phyloP scores from a whole-genome alignment of 1,284 basidiomycete species.

The Puccinia polysora region DNA sequence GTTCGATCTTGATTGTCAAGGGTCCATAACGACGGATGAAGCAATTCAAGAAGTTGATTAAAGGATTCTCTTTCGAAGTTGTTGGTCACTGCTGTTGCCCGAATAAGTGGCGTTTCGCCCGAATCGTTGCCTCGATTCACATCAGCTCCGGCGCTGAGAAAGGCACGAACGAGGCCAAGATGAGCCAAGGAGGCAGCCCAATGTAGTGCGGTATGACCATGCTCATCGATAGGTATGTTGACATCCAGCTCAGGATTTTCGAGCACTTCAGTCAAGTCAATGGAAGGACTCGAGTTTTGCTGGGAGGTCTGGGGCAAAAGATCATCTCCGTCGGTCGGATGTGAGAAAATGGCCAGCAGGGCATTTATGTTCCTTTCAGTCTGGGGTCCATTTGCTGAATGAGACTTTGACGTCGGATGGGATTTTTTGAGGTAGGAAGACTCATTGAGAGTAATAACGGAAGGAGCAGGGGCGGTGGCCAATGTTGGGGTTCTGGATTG shows the following conservation, averaged over 20 bases:
- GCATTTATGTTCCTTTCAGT: constrained; percentile 26
- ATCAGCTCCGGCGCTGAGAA: constrained; percentile 69
- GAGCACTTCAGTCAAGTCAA: constrained; percentile 19
- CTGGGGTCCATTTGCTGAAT: constrained; percentile 15
- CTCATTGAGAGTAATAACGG: not conserved
- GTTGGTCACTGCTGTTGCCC: constrained; percentile 83
- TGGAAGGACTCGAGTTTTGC: constrained; percentile 3
- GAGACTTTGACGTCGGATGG: constrained; percentile 19
- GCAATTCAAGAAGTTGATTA: constrained; percentile 61
- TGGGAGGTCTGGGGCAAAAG: not conserved
- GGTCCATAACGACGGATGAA: constrained; percentile 74
- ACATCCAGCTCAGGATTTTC: constrained; percentile 59
- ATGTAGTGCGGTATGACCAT: constrained; percentile 90
- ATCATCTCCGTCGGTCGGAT: constrained; percentile 21
- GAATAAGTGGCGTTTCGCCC: constrained; percentile 90
- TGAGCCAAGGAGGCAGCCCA: constrained; percentile 83
- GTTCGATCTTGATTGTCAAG: constrained; percentile 83
- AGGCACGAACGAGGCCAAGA: constrained; percentile 61
- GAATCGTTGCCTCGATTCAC: constrained; percentile 82
- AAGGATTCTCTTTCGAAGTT: constrained; percentile 73
- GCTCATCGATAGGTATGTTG: constrained; percentile 81
- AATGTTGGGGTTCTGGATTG: constrained; percentile 10
- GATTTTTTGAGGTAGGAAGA: constrained; percentile 23
- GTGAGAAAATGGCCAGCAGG: constrained; percentile 23
- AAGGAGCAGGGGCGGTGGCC: not conserved